These are phyloP conservation scores for Metschnikowia anglica DNA, from an alignment of 805 yeast genomes.

Conservation along the genomic window DNA sequence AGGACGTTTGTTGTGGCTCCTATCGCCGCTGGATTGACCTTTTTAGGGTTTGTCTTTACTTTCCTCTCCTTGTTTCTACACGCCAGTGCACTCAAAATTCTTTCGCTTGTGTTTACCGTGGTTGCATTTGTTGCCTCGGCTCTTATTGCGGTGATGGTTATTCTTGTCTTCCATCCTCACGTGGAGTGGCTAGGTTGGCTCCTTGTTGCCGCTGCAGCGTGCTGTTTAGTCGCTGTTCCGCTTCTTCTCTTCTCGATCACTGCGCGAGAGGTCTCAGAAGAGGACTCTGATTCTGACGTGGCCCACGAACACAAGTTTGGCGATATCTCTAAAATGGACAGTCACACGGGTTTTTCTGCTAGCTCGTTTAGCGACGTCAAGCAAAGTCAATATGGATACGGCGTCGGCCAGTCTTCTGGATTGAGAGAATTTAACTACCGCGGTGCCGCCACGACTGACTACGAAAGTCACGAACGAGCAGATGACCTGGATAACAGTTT, in stretches of 20 bases:
- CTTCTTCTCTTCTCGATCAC: conserved; percentile 39
- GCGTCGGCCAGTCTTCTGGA: conserved; percentile 8
- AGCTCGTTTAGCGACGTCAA: conserved; percentile 4
- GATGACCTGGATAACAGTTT: conserved; percentile 23
- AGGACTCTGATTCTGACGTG: conserved; percentile 19
- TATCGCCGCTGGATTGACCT: conserved; percentile 62
- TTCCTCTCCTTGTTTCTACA: conserved; percentile 27
- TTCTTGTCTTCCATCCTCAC: conserved; percentile 63
- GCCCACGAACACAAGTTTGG: conserved; percentile 21
- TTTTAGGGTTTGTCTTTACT: conserved; percentile 33
- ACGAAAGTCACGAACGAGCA: neutral
- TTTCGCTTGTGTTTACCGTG: conserved; percentile 46
- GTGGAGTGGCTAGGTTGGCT: conserved; percentile 74
- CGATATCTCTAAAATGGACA: conserved; percentile 12
- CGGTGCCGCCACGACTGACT: conserved; percentile 9
- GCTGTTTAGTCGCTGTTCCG: conserved; percentile 52
- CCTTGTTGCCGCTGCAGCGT: conserved; percentile 62
- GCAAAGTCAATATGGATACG: conserved; percentile 5
- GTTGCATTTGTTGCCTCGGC: conserved; percentile 56
- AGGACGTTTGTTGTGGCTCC: conserved; percentile 61
- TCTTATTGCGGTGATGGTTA: conserved; percentile 51
- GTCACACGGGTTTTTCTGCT: conserved; percentile 9
- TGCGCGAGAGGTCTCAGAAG: conserved; percentile 26
- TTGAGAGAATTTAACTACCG: conserved; percentile 14
- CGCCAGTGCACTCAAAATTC: conserved; percentile 25